Evolutionary conservation across 2,329 filamentous ascomycete genomes (phyloP), one percentile per base, ranked within the genome.

Genomic region (Colletotrichum lindemuthianum): DNA sequence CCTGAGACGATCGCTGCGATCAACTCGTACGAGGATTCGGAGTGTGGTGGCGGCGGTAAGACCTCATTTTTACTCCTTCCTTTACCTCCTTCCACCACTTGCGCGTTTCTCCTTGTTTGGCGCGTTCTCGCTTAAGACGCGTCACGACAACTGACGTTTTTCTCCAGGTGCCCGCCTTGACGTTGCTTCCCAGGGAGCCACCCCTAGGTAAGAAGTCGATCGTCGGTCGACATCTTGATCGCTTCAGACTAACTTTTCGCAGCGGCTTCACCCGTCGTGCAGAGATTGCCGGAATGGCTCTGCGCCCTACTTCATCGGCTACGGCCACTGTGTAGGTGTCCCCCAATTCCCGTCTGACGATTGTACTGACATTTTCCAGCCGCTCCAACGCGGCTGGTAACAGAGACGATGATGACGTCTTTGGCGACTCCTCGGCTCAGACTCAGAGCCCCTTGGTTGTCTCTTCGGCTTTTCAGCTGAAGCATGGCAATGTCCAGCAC

Each of bases 291-390:
- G 63, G 57, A 10, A 51, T 33, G 43, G 45, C 63, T n/a, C 16
- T 65, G 11, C 63, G 63, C 10, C 63, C 63, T 41, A 65, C 63
- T 11, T 56, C 52, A 13, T 65, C 63, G 6, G 63, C 58, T 13
- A 65, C 63, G 12, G 63, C 63, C 15, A 45, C 63, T 12, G 41
- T 65, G 63, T 65, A 48, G 63, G 51, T 10, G 11, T 5, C 12
- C 32, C 34, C 12, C 16, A 10, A 11, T 9, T 12, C 7, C 39
- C 13, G 5, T 3, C 8, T 24, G 15, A 7, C 12, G 6, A 44
- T 8, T 4, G 13, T 34, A 32, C 51, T 65, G 47, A 65, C 40
- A 6, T 37, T 6, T 37, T 4, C 6, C 13, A 65, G 63, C 4
- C 34, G 41, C 8, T 13, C 24, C 24, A 41, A 51, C 15, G 51